Percentiles rank a stretch among this genome's conserved stretches.
phyloP scores from a whole-genome alignment of 2,329 filamentous ascomycete species.

The Fusarium continuum region DNA sequence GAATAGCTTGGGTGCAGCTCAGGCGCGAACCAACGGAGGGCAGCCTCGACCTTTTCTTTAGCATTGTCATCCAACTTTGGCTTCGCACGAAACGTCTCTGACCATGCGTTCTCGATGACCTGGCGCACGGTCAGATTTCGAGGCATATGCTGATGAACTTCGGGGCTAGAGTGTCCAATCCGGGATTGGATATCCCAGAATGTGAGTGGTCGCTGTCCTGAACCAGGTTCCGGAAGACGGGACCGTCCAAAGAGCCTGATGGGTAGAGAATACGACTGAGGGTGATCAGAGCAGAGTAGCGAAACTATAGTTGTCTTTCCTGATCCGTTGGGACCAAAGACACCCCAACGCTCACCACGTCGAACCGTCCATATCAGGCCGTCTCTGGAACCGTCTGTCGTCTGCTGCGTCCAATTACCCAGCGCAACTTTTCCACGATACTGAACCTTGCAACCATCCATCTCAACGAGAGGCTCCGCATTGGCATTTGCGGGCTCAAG shows the following conservation, averaged over 20 bases:
- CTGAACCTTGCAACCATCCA: slow-evolving; percentile 82
- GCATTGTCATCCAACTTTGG: slow-evolving; percentile 70
- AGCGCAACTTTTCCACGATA: slow-evolving; percentile 83
- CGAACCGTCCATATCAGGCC: slow-evolving; percentile 86
- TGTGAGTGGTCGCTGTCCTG: slow-evolving; percentile 74
- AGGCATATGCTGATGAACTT: slow-evolving; percentile 94
- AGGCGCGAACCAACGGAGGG: slow-evolving; percentile 77
- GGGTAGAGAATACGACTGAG: slow-evolving; percentile 89
- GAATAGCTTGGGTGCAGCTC: slow-evolving; percentile 72
- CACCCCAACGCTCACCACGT: slow-evolving; percentile 86
- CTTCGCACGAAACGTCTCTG: slow-evolving; percentile 81
- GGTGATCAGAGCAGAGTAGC: slow-evolving; percentile 93
- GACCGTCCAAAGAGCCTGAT: slow-evolving; percentile 86
- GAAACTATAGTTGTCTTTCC: slow-evolving; percentile 96
- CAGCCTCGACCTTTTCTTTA: slow-evolving; percentile 70
- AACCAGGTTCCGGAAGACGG: slow-evolving; percentile 77
- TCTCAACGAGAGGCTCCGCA: slow-evolving; percentile 82
- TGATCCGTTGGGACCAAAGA: slow-evolving; percentile 93
- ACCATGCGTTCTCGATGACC: slow-evolving; percentile 86
- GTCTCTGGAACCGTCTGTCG: slow-evolving; percentile 56
- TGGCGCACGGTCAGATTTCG: slow-evolving; percentile 76
- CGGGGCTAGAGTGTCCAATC: slow-evolving; percentile 92
- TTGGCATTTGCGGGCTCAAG: slow-evolving; percentile 37
- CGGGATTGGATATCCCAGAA: slow-evolving; percentile 92
- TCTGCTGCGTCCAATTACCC: slow-evolving; percentile 79